phyloP scores from a whole-genome alignment of 306 rosid genomes.

The Albizia julibrissin region DNA sequence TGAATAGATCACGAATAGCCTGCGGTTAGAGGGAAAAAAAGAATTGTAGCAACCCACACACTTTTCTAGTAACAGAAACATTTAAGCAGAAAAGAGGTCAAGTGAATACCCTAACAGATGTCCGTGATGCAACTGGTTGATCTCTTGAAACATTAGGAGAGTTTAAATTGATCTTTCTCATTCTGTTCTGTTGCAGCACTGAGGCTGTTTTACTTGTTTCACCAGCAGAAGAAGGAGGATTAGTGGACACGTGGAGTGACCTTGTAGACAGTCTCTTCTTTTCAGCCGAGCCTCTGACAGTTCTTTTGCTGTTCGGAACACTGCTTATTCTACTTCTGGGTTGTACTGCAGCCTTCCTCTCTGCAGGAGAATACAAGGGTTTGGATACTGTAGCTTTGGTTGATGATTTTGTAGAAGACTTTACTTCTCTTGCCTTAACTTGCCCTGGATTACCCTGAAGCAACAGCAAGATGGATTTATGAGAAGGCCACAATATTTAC shows the following conservation, averaged over 20 bases:
- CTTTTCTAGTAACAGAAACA: not conserved
- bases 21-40: not conserved
- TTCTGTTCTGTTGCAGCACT: constrained; percentile 41
- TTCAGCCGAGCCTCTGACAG: constrained; percentile 37
- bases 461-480: not conserved
- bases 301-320: constrained; percentile 46
- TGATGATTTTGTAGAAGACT: constrained; percentile 44
- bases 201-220: constrained; percentile 48
- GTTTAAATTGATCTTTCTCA: constrained; percentile 27
- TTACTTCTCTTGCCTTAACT: constrained; percentile 39
- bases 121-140: constrained; percentile 29
- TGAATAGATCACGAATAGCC: constrained; percentile 53
- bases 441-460: constrained; percentile 48
- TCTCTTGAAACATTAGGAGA: constrained; percentile 36
- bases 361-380: constrained; percentile 33
- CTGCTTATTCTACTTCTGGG: not conserved
- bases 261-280: constrained; percentile 40
- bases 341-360: constrained; percentile 33
- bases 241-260: constrained; percentile 58
- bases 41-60: not conserved
- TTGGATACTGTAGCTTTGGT: constrained; percentile 35
- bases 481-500: not conserved
- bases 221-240: constrained; percentile 41
- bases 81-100: not conserved
- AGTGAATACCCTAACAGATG: constrained; percentile 50